Conservation (phyloP, 2,329 filamentous ascomycete species). For the Fusarium sp. region DNA sequence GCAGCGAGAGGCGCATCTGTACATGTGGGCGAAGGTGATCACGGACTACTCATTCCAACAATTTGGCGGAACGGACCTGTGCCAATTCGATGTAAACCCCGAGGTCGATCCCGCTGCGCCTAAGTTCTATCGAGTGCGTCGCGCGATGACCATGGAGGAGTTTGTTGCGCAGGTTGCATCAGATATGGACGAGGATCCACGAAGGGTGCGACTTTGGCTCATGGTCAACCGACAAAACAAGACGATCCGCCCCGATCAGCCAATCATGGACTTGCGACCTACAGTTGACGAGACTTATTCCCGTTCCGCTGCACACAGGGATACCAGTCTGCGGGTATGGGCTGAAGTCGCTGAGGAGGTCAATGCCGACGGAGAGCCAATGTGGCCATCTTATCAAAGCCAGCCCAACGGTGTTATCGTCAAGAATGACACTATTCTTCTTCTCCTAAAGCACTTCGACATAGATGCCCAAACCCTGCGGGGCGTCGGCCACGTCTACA, state of each 20-base stretch:
- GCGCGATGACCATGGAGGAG: constrained; percentile 79
- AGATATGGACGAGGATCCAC: constrained; percentile 75
- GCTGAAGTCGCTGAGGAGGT: constrained; percentile 80
- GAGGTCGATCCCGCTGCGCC: constrained; percentile 78
- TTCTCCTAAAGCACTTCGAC: constrained; percentile 96
- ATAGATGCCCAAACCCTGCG: constrained; percentile 77
- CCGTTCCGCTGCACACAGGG: constrained; percentile 66
- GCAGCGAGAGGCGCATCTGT: constrained; percentile 92
- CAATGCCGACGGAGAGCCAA: constrained; percentile 72
- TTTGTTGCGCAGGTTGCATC: constrained; percentile 77
- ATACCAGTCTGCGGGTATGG: constrained; percentile 86
- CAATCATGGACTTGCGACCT: constrained; percentile 80
- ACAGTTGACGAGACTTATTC: constrained; percentile 77
- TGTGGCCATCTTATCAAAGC: constrained; percentile 75
- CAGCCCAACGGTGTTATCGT: constrained; percentile 67
- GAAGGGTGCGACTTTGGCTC: constrained; percentile 85
- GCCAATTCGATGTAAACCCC: constrained; percentile 70
- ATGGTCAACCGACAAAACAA: constrained; percentile 99
- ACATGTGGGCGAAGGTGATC: constrained; percentile 85
- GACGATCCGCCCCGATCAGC: constrained; percentile 89
- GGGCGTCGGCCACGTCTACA: constrained; percentile 86
- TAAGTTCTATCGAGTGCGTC: constrained; percentile 76
- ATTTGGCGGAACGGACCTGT: constrained; percentile 87
- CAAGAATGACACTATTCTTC: constrained; percentile 75
- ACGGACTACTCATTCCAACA: constrained; percentile 83